phyloP scores from a whole-genome alignment of 768 basidiomycete species.

The Rhizopogon rudus region DNA sequence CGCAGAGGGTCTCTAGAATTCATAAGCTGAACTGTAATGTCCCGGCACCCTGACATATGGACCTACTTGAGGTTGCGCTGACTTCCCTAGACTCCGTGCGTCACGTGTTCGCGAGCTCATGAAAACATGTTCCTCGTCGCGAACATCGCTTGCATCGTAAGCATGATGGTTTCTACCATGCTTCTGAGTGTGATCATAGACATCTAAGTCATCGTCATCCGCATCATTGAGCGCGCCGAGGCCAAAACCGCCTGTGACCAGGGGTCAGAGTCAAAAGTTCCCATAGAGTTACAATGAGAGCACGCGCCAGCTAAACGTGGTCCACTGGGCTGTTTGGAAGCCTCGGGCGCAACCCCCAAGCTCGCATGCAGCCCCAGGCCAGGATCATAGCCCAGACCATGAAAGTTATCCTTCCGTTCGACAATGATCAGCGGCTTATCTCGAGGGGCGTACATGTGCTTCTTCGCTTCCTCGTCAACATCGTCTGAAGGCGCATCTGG shows the following conservation, averaged over 20 bases:
- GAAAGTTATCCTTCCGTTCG: constrained; percentile 65
- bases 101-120: constrained; percentile 30
- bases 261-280: not conserved
- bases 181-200: constrained; percentile 54
- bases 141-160: constrained; percentile 59
- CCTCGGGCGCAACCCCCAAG: constrained; percentile 34
- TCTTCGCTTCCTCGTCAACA: constrained; percentile 76
- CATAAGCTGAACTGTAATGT: constrained; percentile 11
- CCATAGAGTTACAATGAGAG: not conserved
- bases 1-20: constrained; percentile 13
- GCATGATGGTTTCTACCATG: constrained; percentile 47
- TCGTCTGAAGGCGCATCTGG: constrained; percentile 35
- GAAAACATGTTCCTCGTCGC: constrained; percentile 54
- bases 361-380: constrained; percentile 58
- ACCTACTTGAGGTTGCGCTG: constrained; percentile 5
- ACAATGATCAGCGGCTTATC: constrained; percentile 66
- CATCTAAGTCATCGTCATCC: constrained; percentile 87
- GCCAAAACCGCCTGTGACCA: constrained; percentile 70
- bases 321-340: constrained; percentile 26
- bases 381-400: constrained; percentile 80
- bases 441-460: constrained; percentile 81
- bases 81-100: constrained; percentile 2
- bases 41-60: not conserved
- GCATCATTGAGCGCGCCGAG: constrained; percentile 89
- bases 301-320: constrained; percentile 56